These are phyloP conservation scores for Tephrocybe sp. DNA, from an alignment of 768 basidiomycete genomes.

Conservation along the genomic window DNA sequence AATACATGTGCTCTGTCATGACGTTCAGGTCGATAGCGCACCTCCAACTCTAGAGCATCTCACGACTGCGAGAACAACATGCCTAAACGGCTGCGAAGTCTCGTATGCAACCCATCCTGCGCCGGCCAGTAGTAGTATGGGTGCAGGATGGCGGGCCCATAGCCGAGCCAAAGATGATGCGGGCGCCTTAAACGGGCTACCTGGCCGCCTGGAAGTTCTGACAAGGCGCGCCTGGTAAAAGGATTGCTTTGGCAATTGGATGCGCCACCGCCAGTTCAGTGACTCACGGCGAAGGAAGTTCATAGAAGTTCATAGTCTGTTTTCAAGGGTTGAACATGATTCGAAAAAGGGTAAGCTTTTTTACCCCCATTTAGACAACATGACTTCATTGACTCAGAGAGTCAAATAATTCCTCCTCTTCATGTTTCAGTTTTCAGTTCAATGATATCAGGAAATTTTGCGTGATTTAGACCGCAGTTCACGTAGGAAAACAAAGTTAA, in stretches of 20 bases:
- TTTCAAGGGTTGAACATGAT: neutral
- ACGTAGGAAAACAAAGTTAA: too few species aligned
- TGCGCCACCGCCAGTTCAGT: slow-evolving; percentile 17
- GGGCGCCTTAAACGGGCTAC: neutral
- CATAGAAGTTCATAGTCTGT: slow-evolving; percentile 12
- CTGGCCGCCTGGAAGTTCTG: slow-evolving; percentile 6
- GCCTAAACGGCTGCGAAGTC: slow-evolving; percentile 70
- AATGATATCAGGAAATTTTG: too few species aligned
- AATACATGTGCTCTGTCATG: slow-evolving; percentile 20
- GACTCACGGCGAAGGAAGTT: slow-evolving; percentile 18
- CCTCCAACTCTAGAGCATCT: slow-evolving; percentile 82
- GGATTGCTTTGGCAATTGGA: slow-evolving; percentile 6
- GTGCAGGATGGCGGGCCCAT: slow-evolving; percentile 39
- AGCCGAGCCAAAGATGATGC: slow-evolving; percentile 14
- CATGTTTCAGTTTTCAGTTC: too few species aligned
- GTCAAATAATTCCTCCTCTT: too few species aligned
- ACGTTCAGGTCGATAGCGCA: slow-evolving; percentile 27
- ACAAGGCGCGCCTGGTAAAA: slow-evolving; percentile 8
- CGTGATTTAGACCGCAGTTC: too few species aligned
- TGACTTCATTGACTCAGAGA: too few species aligned
- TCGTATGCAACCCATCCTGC: slow-evolving; percentile 57
- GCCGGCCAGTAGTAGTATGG: slow-evolving; percentile 34
- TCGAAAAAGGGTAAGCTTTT: slow-evolving; percentile 10
- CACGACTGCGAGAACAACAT: slow-evolving; percentile 67
- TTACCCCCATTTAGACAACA: slow-evolving; percentile 18